phyloP scores from a whole-genome alignment of 768 basidiomycete genomes.

The Cyathus striatus region DNA sequence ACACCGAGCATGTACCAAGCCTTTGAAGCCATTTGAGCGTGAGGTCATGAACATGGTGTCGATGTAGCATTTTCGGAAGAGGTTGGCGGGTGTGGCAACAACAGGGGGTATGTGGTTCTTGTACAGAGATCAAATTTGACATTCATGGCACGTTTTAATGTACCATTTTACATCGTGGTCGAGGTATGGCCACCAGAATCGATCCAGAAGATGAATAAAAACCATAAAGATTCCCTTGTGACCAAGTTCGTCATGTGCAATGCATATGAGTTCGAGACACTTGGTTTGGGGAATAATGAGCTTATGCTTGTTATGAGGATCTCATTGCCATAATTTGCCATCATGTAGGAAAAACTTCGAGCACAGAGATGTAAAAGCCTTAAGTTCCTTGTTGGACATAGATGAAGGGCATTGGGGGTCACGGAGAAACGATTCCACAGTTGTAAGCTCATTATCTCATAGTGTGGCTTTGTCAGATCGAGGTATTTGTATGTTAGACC shows the following conservation, averaged over 20 bases:
- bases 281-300: slow-evolving; percentile 8
- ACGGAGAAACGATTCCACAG: slow-evolving; percentile 7
- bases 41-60: slow-evolving; percentile 22
- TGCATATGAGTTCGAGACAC: slow-evolving; percentile 8
- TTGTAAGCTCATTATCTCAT: slow-evolving; percentile 6
- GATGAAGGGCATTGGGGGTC: slow-evolving; percentile 2
- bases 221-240: slow-evolving; percentile 21
- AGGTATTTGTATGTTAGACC: slow-evolving; percentile 2
- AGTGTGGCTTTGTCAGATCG: slow-evolving; percentile 1
- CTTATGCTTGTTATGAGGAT: slow-evolving; percentile 11
- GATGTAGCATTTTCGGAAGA: slow-evolving; percentile 20
- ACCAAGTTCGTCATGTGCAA: slow-evolving; percentile 20
- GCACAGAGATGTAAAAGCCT: not conserved
- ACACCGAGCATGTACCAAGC: slow-evolving; percentile 19
- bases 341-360: slow-evolving; percentile 13
- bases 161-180: slow-evolving; percentile 23
- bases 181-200: slow-evolving; percentile 18
- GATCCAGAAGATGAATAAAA: slow-evolving; percentile 8
- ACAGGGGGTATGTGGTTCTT: slow-evolving; percentile 20
- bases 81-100: slow-evolving; percentile 12
- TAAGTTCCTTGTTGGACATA: not conserved
- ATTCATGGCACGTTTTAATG: slow-evolving; percentile 24
- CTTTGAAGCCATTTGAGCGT: slow-evolving; percentile 12
- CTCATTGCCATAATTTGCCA: slow-evolving; percentile 12
- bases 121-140: slow-evolving; percentile 17